Conservation (phyloP, 768 basidiomycete species). For the Punctularia strigosozonata region DNA sequence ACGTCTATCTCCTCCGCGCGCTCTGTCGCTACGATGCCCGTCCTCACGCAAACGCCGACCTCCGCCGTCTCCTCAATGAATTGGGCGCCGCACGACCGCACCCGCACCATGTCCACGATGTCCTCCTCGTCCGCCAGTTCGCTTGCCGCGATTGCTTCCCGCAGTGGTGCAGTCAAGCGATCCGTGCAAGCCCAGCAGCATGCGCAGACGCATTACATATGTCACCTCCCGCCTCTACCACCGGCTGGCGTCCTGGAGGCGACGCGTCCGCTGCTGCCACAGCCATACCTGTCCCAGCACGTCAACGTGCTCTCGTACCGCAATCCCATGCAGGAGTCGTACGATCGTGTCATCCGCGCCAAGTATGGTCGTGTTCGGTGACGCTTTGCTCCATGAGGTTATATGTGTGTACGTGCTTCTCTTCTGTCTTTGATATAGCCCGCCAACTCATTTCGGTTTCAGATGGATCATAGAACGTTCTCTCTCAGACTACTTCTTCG, state of each 20-base stretch:
- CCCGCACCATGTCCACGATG: constrained; percentile 46
- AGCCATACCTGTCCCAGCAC: constrained; percentile 61
- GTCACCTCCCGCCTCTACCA: constrained; percentile 56
- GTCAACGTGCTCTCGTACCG: constrained; percentile 55
- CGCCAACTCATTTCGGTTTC: too few relatives aligned
- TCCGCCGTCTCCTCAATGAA: too few relatives aligned
- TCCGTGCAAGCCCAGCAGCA: constrained; percentile 15
- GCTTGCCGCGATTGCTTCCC: constrained; percentile 14
- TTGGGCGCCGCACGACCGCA: constrained; percentile 30
- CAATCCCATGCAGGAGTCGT: constrained; percentile 57
- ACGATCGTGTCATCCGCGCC: constrained; percentile 52
- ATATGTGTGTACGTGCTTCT: too few relatives aligned
- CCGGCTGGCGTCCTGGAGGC: constrained; percentile 41
- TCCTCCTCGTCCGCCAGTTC: constrained; percentile 31
- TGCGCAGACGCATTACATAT: constrained; percentile 32
- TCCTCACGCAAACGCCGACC: too few relatives aligned
- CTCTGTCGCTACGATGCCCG: constrained; percentile 49
- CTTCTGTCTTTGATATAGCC: too few relatives aligned
- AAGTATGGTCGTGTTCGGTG: too few relatives aligned
- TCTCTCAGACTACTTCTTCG: too few relatives aligned
- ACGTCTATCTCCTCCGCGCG: constrained; percentile 47
- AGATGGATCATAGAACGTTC: too few relatives aligned
- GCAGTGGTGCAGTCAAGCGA: constrained; percentile 34
- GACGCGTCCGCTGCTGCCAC: constrained; percentile 61
- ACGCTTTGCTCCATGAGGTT: too few relatives aligned